These are phyloP conservation scores for Beauveria asiatica DNA, from an alignment of 2,329 filamentous ascomycete genomes.

Conservation along the genomic window DNA sequence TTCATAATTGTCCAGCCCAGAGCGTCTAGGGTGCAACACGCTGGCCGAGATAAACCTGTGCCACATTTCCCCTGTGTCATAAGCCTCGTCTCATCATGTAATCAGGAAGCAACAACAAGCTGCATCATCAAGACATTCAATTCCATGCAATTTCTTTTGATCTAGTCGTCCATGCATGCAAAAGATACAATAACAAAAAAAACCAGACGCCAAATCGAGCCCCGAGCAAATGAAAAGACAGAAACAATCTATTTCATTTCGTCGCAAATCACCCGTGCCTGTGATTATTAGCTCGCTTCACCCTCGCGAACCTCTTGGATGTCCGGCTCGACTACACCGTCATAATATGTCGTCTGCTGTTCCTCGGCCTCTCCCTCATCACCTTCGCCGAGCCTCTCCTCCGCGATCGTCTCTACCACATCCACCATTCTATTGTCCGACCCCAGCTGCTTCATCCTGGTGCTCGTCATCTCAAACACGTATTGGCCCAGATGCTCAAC, in stretches of 20 bases:
- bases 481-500: slow-evolving; percentile 95
- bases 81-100: no score
- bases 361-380: slow-evolving; percentile 21
- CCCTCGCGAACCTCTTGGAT: slow-evolving; percentile 29
- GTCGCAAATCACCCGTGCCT: not conserved
- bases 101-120: not conserved
- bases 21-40: not conserved
- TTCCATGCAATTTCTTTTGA: not conserved
- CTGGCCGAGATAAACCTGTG: no score
- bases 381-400: slow-evolving; percentile 15
- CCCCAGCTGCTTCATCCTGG: slow-evolving; percentile 42
- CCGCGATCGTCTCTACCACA: slow-evolving; percentile 18
- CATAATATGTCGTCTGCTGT: slow-evolving; percentile 18
- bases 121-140: not conserved
- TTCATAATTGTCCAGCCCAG: not conserved
- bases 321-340: slow-evolving; percentile 24
- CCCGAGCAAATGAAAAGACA: not conserved
- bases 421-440: slow-evolving; percentile 23
- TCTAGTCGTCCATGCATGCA: not conserved
- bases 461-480: slow-evolving; percentile 89
- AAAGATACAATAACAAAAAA: not conserved
- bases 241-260: not conserved
- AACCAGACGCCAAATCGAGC: slow-evolving; percentile 5
- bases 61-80: not conserved
- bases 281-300: slow-evolving; percentile 13